Evolutionary conservation across 2,329 filamentous ascomycete species (phyloP).

Genomic region (Fusarium sp.): DNA sequence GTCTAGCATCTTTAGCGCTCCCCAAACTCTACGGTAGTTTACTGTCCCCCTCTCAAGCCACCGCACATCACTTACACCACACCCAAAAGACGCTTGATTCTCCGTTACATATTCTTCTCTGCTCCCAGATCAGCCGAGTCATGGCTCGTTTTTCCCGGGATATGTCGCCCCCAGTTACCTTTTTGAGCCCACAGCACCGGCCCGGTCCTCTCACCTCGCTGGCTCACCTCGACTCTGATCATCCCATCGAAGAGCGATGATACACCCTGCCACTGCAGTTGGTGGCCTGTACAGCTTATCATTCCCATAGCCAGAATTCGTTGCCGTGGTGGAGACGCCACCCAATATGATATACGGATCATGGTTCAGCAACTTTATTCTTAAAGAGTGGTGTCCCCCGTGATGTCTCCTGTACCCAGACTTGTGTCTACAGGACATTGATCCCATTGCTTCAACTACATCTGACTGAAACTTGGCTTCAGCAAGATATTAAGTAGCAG

Average conservation of each 20-base stretch:
- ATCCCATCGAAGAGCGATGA: neutral
- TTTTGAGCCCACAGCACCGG: slow-evolving; percentile 27
- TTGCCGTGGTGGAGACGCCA: slow-evolving; percentile 36
- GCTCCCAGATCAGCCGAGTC: slow-evolving; percentile 38
- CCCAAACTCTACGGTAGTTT: slow-evolving; percentile 12
- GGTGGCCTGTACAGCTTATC: slow-evolving; percentile 34
- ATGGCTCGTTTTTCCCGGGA: slow-evolving; percentile 36
- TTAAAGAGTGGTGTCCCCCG: slow-evolving; percentile 35
- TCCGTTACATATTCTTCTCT: slow-evolving; percentile 11
- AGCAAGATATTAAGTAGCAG: slow-evolving; percentile 5
- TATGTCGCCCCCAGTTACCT: slow-evolving; percentile 30
- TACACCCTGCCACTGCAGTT: slow-evolving; percentile 6
- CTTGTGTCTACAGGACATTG: slow-evolving; percentile 35
- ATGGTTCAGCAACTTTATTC: slow-evolving; percentile 26
- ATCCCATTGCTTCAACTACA: slow-evolving; percentile 19
- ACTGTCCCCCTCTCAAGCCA: slow-evolving; percentile 15
- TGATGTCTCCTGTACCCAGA: slow-evolving; percentile 29
- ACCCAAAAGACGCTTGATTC: neutral
- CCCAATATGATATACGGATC: slow-evolving; percentile 20
- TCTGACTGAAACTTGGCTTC: slow-evolving; percentile 2
- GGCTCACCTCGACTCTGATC: slow-evolving; percentile 8
- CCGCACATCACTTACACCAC: slow-evolving; percentile 4
- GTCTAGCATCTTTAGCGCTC: slow-evolving; percentile 29
- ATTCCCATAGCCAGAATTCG: slow-evolving; percentile 34
- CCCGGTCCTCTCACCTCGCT: slow-evolving; percentile 28